Evolutionary conservation across 805 yeast genomes (phyloP), one percentile per base, ranked within the genome.

Genomic region (Metschnikowia lochheadii): DNA sequence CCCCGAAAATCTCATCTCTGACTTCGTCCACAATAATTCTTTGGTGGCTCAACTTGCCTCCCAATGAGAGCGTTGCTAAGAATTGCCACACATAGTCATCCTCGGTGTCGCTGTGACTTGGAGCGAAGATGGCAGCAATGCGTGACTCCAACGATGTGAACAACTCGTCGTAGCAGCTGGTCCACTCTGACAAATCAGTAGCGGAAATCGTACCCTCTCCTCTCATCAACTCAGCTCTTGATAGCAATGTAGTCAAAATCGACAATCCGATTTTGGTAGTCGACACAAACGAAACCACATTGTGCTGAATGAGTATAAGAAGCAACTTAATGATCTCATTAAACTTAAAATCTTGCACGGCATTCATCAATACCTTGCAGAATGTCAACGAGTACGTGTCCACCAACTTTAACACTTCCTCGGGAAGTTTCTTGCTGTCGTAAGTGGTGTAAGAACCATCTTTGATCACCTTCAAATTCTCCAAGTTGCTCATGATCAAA

Each of bases 71-170:
- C 13, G 96, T 86, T 20, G 99, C 99, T 67, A 92, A 79, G 64
- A 92, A 91, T 72, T 92, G 97, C 99, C 99, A 92, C 46, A 89
- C 89, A 63, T 91, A 90, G 35, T 72, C 90, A 61, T 86, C 92
- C 48, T 73, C 73, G 37, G 66, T 65, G 38, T 70, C 74, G 46
- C 70, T 75, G 45, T 68, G 72, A 52, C 33, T 73, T 40, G 92
- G 88, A 49, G 97, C 96, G 84, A 92, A 91, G 41, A 91, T 80
- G 15, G 82, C 74, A 1, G 85, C 76, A 51, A 92, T 77, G 65
- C 89, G 82, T 3, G 89, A 87, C 68, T 89, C 94, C 56, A 91
- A 72, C 1, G 85, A 76, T 15, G 85, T 82, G 72, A 92, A 92
- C 52, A 92, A 72, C 58, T 81, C 83, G 66, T 89, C 95, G 66